Percentiles rank a stretch among this genome's conserved stretches.
Evolutionary conservation across 192 early-diverging fungal species (phyloP).

Genomic region (Rhizoclosmatium globosum): DNA sequence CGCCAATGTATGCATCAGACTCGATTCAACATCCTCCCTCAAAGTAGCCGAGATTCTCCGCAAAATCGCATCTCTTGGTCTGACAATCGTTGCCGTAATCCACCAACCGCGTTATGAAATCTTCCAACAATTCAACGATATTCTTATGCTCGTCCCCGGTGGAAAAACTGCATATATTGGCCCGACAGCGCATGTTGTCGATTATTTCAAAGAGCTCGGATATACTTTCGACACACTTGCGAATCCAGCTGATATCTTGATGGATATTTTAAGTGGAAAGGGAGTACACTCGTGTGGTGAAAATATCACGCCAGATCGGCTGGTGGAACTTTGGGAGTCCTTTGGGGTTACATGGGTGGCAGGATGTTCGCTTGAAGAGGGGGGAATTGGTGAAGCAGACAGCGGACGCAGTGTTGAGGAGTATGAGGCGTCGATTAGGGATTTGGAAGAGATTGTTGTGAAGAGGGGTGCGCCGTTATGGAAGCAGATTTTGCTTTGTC

Average conservation of each 20-base stretch:
- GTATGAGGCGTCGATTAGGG: constrained; percentile 10
- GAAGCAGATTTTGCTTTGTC: constrained; percentile 45
- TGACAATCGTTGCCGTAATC: constrained; percentile 71
- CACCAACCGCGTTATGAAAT: constrained; percentile 74
- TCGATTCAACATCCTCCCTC: constrained; percentile 65
- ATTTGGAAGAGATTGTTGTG: constrained; percentile 21
- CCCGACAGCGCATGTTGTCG: constrained; percentile 8
- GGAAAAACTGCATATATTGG: constrained; percentile 67
- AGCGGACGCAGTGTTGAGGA: background rate
- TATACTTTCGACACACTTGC: constrained; percentile 21
- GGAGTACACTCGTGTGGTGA: background rate
- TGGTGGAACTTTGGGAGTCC: constrained; percentile 15
- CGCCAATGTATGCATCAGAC: constrained; percentile 43
- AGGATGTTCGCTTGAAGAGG: constrained; percentile 50
- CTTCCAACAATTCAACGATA: constrained; percentile 79
- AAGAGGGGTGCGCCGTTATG: constrained; percentile 39
- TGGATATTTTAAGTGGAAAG: constrained; percentile 54
- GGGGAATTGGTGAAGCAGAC: background rate
- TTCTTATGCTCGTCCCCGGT: constrained; percentile 75
- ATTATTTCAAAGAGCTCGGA: constrained; percentile 47
- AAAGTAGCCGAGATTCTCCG: constrained; percentile 67
- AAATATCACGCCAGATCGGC: background rate
- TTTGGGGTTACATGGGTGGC: constrained; percentile 57
- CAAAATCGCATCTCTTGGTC: constrained; percentile 61
- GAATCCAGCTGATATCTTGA: constrained; percentile 54